Evolutionary conservation across 73 alveolate species (phyloP), one percentile per base, ranked within the genome.

Genomic region (Blepharisma stoltei): DNA sequence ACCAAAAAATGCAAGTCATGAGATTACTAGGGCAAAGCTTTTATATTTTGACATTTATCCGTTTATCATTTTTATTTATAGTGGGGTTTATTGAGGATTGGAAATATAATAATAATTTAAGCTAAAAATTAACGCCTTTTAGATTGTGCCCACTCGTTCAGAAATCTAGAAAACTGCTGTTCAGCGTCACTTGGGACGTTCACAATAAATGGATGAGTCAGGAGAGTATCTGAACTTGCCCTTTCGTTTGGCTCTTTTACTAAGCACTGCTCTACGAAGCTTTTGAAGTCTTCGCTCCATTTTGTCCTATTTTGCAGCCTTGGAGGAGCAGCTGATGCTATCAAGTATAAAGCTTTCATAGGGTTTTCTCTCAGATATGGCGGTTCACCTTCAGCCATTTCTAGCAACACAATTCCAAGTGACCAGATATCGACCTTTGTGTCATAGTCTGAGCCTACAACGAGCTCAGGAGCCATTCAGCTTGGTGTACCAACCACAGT

Each of bases 361-460:
- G 94, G 94, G 44, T 87, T 87, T 46, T 83, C 76, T 25, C 70
- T 11, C 73, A 85, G 70, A 79, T 87, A 82, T 9, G 94, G 94
- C 0, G 94, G 94, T 27, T 87, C 94, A 5, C 94, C 94, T 77
- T 87, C 83, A 9, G 77, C 80, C 69, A 83, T 79, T 71, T 87
- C 94, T 14, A 87, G 67, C 14, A 49, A 20, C 20, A 71, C 60
- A 48, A 71, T 14, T 20, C 81, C 81, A 41, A 71, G 70, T 71
- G 54, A 45, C 81, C 81, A 71, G 23, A 71, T 71, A 49, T 71
- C 81, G 6, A 71, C 81, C 46, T 71, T 71, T 47, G 38, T 41
- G 14, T 54, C 54, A 32, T 71, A 71, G 8, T 47, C 67, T 47
- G 14, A 32, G 54, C 81, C 60, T 6, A 71, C 54, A 71, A 49